Evolutionary conservation across 179 eudicot genomes (phyloP), one percentile per base, ranked within the genome.

Genomic region (Gypsophila paniculata): DNA sequence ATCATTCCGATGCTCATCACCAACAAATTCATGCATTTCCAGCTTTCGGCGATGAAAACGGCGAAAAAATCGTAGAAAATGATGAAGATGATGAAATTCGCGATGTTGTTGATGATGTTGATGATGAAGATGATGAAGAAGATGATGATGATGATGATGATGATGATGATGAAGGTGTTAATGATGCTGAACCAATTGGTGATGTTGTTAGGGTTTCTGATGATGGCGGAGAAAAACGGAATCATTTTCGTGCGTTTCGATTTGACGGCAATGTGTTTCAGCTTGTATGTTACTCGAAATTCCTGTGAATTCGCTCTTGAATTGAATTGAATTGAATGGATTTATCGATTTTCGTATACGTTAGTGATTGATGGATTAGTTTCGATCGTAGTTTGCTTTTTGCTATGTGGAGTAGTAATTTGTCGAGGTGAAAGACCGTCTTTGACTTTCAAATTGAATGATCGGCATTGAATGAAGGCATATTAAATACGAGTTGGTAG

Each of bases 171-270:
- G 79, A 71, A 1, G 82, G 66, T 0, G 77, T 61, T 29, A 76
- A 71, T 8, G 80, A 36, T 19, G 78, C 75, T 8, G 65, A 57
- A 44, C 85, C 85, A 59, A 72, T 74, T 69, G 83, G 83, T 32
- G 77, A 77, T 0, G 63, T 69, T 61, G 19, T 82, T 68, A 77
- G 79, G 81, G 81, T 79, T 82, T 77, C 75, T 7, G 77, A 76
- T 1, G 71, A 74, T 1, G 75, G 79, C 19, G 70, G 76, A 22
- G 38, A 59, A 23, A 68, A 6, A 42, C 74, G 29, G 70, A 79
- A 49, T 36, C 81, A 79, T 36, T 82, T 51, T 51, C 10, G 29
- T 2, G 39, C 75, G 34, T 82, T 79, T 54, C 54, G 74, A 19
- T 77, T 79, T 61, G 83, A 79, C 3, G 76, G 72, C 17, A 8